Evolutionary conservation across 2,329 filamentous ascomycete genomes (phyloP).

Genomic region (Zelopaecilomyces penicillatus): DNA sequence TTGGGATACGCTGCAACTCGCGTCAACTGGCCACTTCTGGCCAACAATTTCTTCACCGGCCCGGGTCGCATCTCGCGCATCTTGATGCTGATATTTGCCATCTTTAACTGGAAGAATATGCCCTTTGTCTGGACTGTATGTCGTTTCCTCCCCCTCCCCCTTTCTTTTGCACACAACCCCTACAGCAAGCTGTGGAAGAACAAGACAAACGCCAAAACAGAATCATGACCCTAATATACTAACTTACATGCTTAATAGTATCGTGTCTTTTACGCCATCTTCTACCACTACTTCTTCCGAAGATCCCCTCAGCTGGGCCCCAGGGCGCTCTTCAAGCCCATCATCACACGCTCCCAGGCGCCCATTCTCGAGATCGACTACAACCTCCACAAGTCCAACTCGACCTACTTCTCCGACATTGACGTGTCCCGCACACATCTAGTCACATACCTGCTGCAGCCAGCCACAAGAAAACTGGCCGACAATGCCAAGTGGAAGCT

Average conservation of each 20-base stretch:
- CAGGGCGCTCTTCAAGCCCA: constrained; percentile 63
- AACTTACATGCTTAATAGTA: constrained; percentile 28
- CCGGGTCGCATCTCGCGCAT: constrained; percentile 46
- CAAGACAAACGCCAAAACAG: constrained; percentile 1
- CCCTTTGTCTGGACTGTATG: constrained; percentile 70
- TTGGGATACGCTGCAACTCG: constrained; percentile 40
- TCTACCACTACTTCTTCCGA: constrained; percentile 44
- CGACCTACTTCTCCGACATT: constrained; percentile 80
- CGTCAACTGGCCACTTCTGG: constrained; percentile 31
- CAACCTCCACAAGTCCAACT: constrained; percentile 76
- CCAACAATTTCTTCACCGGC: constrained; percentile 41
- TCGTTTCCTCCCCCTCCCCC: neutral
- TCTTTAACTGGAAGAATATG: constrained; percentile 65
- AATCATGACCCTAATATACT: neutral
- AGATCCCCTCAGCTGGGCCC: constrained; percentile 42
- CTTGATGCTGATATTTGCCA: constrained; percentile 44
- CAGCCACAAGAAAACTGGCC: constrained; percentile 45
- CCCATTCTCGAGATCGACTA: constrained; percentile 75
- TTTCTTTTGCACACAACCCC: constrained; percentile 5
- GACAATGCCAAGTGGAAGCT: constrained; percentile 40
- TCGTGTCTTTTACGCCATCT: constrained; percentile 50
- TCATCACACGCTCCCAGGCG: constrained; percentile 58
- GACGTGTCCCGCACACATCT: constrained; percentile 77
- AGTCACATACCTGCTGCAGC: constrained; percentile 58
- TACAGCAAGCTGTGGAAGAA: neutral